phyloP scores from a whole-genome alignment of 1,284 basidiomycete genomes.

The Fomitopsis pinicola region DNA sequence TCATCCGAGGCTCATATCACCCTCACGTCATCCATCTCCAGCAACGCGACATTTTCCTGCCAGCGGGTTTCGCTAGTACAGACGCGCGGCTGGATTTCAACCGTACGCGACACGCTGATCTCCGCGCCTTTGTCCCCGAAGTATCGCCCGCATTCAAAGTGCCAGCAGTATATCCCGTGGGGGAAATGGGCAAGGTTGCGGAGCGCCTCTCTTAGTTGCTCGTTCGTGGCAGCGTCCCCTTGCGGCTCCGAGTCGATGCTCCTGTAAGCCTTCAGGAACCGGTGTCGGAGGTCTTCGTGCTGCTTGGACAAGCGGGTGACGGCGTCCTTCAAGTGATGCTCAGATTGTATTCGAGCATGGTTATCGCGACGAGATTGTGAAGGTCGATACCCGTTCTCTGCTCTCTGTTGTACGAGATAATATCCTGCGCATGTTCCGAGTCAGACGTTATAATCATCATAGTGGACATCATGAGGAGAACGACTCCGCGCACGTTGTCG shows the following conservation, averaged over 20 bases:
- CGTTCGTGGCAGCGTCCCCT: background rate
- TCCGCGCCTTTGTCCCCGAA: background rate
- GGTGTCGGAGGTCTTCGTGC: slow-evolving; percentile 9
- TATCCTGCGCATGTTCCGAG: slow-evolving; percentile 20
- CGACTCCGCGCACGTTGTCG: slow-evolving; percentile 26
- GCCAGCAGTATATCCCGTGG: background rate
- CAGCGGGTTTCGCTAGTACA: no score
- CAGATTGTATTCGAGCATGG: slow-evolving; percentile 23
- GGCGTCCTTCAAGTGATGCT: slow-evolving; percentile 17
- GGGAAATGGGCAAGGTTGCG: background rate
- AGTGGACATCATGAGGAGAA: no score
- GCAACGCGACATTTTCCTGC: no score
- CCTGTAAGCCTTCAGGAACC: slow-evolving; percentile 7
- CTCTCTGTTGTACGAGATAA: slow-evolving; percentile 35
- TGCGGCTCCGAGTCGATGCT: background rate
- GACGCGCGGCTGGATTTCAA: no score
- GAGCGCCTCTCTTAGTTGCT: background rate
- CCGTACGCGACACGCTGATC: background rate
- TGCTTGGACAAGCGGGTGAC: slow-evolving; percentile 15
- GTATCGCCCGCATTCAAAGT: background rate
- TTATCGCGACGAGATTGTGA: slow-evolving; percentile 32
- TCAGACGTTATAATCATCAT: no score
- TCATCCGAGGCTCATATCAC: no score
- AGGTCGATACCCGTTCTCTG: slow-evolving; percentile 29
- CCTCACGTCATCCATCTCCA: no score